Conservation (phyloP, 1,139 yeast genomes). For the Scheffersomyces illinoinensis region DNA sequence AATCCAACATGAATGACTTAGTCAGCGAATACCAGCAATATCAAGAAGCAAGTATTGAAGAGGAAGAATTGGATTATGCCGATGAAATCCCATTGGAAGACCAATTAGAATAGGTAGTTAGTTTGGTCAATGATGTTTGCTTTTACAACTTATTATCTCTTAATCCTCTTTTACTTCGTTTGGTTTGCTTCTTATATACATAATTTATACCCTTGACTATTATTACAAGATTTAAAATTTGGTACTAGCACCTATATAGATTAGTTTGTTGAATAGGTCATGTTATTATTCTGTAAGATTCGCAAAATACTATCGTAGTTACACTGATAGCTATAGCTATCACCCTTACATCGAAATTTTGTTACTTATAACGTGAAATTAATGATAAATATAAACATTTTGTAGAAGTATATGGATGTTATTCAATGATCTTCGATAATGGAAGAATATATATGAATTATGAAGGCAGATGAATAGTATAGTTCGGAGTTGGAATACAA, state of each 20-base stretch:
- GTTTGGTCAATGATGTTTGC: slow-evolving; percentile 1
- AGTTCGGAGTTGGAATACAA: neutral
- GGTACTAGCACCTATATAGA: neutral
- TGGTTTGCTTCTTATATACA: slow-evolving; percentile 14
- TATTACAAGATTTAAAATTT: neutral
- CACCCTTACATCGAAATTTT: no score
- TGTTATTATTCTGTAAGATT: neutral
- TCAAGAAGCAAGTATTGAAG: slow-evolving; percentile 80
- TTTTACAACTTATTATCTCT: slow-evolving; percentile 1
- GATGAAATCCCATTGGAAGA: slow-evolving; percentile 65
- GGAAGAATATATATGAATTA: neutral
- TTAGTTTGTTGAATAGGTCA: neutral
- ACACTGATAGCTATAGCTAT: neutral
- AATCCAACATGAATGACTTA: slow-evolving; percentile 77
- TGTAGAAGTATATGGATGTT: neutral
- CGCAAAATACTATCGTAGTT: neutral
- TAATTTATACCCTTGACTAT: slow-evolving; percentile 16
- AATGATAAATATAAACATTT: neutral
- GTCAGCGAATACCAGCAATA: slow-evolving; percentile 91
- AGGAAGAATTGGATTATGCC: slow-evolving; percentile 68
- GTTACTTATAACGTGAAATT: neutral
- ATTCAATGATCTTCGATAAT: neutral
- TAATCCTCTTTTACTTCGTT: slow-evolving; percentile 9
- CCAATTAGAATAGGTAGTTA: slow-evolving; percentile 37
- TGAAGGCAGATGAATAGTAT: neutral